These are phyloP conservation scores for Pyrenophora teres DNA, from an alignment of 2,329 filamentous ascomycete species.

Conservation along the genomic window DNA sequence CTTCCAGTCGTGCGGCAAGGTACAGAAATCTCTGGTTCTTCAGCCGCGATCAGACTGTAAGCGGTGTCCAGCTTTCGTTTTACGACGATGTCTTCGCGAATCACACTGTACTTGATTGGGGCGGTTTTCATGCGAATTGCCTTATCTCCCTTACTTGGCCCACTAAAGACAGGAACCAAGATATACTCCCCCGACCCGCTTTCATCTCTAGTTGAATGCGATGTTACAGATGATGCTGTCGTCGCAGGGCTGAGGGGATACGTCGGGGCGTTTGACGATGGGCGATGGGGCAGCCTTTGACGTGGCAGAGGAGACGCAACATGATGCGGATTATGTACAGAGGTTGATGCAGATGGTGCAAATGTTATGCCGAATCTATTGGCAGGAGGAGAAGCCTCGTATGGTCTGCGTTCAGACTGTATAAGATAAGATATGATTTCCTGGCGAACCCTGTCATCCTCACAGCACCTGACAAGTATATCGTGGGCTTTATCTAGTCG, in stretches of 20 bases:
- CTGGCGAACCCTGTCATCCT: background rate
- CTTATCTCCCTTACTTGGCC: background rate
- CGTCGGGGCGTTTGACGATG: background rate
- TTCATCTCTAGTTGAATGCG: background rate
- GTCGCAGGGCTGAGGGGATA: background rate
- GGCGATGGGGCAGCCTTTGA: too few relatives aligned
- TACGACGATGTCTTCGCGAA: constrained; percentile 1
- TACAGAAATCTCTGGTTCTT: too few relatives aligned
- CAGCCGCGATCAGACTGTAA: too few relatives aligned
- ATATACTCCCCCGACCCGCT: background rate
- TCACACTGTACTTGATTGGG: constrained; percentile 6
- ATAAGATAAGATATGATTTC: background rate
- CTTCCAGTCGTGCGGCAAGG: too few relatives aligned
- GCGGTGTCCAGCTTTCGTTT: background rate
- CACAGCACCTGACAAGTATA: background rate
- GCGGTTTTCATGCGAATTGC: background rate
- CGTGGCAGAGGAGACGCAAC: background rate
- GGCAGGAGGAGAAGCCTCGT: background rate
- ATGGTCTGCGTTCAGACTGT: background rate
- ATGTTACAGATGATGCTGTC: background rate
- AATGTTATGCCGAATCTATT: background rate
- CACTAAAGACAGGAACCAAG: background rate
- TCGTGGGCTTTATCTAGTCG: background rate
- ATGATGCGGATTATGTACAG: background rate
- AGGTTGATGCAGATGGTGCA: background rate